Conservation (phyloP, 1,139 yeast genomes). For the Debaryomyces robertsiae region DNA sequence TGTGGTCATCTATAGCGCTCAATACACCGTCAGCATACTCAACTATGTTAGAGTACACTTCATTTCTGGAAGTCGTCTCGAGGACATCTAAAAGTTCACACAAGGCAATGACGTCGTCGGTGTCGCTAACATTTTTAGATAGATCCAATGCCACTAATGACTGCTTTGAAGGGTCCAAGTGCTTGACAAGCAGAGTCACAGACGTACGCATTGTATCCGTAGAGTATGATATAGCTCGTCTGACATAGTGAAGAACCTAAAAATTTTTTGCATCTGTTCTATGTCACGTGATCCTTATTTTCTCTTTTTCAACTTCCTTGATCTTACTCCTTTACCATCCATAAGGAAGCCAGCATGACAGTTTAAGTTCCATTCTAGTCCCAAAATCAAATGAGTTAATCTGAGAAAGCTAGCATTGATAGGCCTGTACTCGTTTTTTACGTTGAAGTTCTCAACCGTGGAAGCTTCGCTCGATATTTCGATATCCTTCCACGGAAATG, state of each 20-base stretch:
- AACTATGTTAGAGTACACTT: constrained; percentile 25
- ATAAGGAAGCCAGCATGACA: no score
- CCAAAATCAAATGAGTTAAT: no score
- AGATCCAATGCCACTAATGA: constrained; percentile 27
- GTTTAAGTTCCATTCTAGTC: no score
- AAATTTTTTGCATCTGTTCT: constrained; percentile 8
- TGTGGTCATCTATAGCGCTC: constrained; percentile 2
- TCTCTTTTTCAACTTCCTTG: neutral
- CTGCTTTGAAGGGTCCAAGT: constrained; percentile 30
- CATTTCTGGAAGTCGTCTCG: constrained; percentile 22
- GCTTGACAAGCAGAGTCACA: constrained; percentile 30
- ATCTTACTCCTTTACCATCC: no score
- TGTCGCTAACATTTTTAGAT: constrained; percentile 20
- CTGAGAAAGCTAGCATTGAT: no score
- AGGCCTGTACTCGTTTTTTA: no score
- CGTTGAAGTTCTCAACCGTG: no score
- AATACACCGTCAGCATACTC: constrained; percentile 19
- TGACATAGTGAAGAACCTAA: no score
- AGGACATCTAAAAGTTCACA: constrained; percentile 38
- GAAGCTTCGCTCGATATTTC: no score
- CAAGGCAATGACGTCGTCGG: constrained; percentile 28
- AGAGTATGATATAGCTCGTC: no score
- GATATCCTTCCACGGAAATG: no score
- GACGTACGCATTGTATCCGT: constrained; percentile 18
- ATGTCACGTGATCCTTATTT: neutral